phyloP scores from a whole-genome alignment of 495 filamentous ascomycete species.

The Letharia lupina region DNA sequence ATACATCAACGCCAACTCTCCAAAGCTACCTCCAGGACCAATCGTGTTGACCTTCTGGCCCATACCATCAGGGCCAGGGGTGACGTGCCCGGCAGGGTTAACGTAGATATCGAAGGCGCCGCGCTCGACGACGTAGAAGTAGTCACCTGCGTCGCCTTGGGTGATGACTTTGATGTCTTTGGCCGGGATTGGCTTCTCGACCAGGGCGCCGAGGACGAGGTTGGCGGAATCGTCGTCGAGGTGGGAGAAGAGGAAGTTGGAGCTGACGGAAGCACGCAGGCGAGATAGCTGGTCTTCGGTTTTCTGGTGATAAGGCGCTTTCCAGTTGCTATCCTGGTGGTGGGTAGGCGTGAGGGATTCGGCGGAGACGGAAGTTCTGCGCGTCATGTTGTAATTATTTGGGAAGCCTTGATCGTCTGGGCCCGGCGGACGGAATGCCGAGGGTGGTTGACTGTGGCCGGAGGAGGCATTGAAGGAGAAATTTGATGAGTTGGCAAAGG shows the following conservation, averaged over 20 bases:
- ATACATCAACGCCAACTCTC: conserved; percentile 96
- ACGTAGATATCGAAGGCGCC: conserved; percentile 89
- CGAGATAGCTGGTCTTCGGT: conserved; percentile 69
- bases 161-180: conserved; percentile 95
- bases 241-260: conserved; percentile 91
- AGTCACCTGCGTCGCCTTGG: conserved; percentile 93
- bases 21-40: conserved; percentile 89
- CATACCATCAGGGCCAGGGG: conserved; percentile 76
- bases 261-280: conserved; percentile 70
- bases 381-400: conserved; percentile 84
- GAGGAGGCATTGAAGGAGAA: conserved; percentile 17
- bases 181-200: conserved; percentile 90
- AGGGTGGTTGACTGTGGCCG: conserved; percentile 12
- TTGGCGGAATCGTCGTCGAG: conserved; percentile 84
- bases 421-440: conserved; percentile 26
- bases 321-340: conserved; percentile 79
- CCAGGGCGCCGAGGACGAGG: conserved; percentile 80
- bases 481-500: conserved; percentile 21
- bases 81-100: conserved; percentile 67
- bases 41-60: conserved; percentile 76
- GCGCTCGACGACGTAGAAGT: conserved; percentile 93
- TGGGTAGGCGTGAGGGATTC: conserved; percentile 88
- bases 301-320: conserved; percentile 76
- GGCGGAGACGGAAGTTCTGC: conserved; percentile 92
- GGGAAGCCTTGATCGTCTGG: conserved; percentile 62